A percentile compares a stretch with the other conserved stretches of the same genome.
phyloP scores from a whole-genome alignment of 352 stramenopile species.

The Thraustochytrium striatum region DNA sequence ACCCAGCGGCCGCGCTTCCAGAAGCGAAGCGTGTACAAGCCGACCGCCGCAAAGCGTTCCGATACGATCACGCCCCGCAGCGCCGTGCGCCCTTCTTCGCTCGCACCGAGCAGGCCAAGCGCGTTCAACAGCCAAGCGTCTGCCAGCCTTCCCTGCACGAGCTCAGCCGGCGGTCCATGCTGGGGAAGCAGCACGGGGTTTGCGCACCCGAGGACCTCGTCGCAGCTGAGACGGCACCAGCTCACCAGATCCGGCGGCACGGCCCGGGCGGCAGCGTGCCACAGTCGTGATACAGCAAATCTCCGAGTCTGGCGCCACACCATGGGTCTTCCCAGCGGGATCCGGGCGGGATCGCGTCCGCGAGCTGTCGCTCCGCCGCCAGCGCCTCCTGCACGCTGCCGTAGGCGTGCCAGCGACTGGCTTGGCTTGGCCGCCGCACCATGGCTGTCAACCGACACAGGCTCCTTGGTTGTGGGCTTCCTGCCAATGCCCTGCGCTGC shows the following conservation, averaged over 20 bases:
- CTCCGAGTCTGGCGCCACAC: too few species aligned
- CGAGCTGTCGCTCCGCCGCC: too few species aligned
- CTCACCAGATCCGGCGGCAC: constrained; percentile 22
- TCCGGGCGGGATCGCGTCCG: too few species aligned
- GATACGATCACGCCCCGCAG: constrained; percentile 40
- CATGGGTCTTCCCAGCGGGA: too few species aligned
- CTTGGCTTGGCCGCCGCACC: too few species aligned
- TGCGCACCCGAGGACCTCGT: background rate
- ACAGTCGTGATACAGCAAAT: constrained; percentile 39
- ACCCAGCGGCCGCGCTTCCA: constrained; percentile 59
- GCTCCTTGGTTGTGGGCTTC: too few species aligned
- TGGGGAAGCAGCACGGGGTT: background rate
- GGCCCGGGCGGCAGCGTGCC: background rate
- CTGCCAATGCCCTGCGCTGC: too few species aligned
- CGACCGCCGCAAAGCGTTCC: constrained; percentile 16
- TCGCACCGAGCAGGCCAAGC: background rate
- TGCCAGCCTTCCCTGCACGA: constrained; percentile 6
- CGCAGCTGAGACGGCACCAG: constrained; percentile 4
- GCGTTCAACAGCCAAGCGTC: constrained; percentile 35
- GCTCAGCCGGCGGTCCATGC: background rate
- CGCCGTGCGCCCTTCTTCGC: background rate
- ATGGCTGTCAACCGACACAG: too few species aligned
- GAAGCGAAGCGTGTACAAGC: constrained; percentile 62
- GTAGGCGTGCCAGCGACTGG: too few species aligned
- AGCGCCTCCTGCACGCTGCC: too few species aligned